These are phyloP conservation scores for Crataegus laevigata DNA, from an alignment of 306 rosid genomes.

Conservation along the genomic window DNA sequence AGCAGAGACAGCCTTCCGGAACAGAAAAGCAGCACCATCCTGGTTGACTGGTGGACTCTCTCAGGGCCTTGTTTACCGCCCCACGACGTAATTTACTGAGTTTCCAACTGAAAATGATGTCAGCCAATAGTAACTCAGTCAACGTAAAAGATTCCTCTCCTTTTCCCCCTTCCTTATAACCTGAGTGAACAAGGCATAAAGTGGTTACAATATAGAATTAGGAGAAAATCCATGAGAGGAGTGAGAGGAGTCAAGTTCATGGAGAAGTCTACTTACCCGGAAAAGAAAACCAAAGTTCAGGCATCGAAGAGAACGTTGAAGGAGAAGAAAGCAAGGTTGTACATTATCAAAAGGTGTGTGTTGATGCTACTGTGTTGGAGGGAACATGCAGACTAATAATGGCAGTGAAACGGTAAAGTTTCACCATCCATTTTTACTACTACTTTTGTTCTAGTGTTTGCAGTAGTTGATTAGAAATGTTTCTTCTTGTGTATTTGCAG, in stretches of 20 bases:
- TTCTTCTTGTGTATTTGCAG: not conserved
- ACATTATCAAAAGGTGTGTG: conserved; percentile 33
- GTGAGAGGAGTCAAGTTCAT: not conserved
- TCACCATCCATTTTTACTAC: not conserved
- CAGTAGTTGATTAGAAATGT: not conserved
- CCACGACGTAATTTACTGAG: conserved; percentile 1
- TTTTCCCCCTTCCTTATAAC: not conserved
- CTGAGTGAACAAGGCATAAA: not conserved
- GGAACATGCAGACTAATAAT: conserved; percentile 18
- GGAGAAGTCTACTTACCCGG: conserved; percentile 21
- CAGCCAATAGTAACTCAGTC: conserved; percentile 2
- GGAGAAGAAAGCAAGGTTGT: conserved; percentile 34
- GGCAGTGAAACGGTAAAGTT: conserved; percentile 23
- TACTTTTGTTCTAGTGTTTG: not conserved
- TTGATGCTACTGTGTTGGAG: conserved; percentile 38
- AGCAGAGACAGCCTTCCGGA: conserved; percentile 11
- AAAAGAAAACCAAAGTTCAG: conserved; percentile 6
- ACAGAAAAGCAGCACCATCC: conserved; percentile 18
- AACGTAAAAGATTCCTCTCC: conserved; percentile 2
- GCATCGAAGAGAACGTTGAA: conserved; percentile 15
- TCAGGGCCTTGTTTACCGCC: conserved; percentile 1
- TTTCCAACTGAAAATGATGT: conserved; percentile 4
- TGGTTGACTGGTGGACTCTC: conserved; percentile 23
- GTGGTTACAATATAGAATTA: not conserved
- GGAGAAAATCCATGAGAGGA: not conserved